A percentile compares a stretch with the other conserved stretches of the same genome.
These are phyloP conservation scores for Pichia pseudocactophila DNA, from an alignment of 805 yeast species.

Conservation along the genomic window DNA sequence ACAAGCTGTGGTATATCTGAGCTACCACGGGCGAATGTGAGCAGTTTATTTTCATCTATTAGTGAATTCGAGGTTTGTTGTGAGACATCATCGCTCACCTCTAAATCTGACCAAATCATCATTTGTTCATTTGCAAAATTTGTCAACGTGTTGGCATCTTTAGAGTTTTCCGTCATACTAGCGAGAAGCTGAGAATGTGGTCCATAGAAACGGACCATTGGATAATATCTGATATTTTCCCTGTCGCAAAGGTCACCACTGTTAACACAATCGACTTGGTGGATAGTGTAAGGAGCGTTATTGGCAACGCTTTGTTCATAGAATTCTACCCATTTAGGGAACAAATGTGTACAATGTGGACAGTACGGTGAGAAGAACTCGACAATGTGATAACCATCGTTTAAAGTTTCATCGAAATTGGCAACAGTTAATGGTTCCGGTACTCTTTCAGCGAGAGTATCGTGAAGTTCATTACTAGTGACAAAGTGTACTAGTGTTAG, in stretches of 20 bases:
- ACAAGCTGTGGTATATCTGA: constrained; percentile 42
- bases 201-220: constrained; percentile 61
- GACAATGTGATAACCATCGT: constrained; percentile 57
- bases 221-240: constrained; percentile 59
- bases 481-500: background rate
- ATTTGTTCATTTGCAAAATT: constrained; percentile 47
- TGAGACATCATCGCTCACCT: constrained; percentile 18
- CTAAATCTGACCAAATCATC: constrained; percentile 30
- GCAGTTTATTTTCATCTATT: constrained; percentile 30
- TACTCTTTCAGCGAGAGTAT: constrained; percentile 13
- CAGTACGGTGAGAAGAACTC: constrained; percentile 92
- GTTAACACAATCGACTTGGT: constrained; percentile 78
- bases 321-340: constrained; percentile 75
- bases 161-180: constrained; percentile 34
- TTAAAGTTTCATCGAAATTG: constrained; percentile 42
- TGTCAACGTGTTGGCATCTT: constrained; percentile 41
- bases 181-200: constrained; percentile 36
- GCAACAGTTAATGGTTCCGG: constrained; percentile 45
- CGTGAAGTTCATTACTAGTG: constrained; percentile 4
- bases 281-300: constrained; percentile 13
- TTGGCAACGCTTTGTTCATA: constrained; percentile 35
- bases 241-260: constrained; percentile 77
- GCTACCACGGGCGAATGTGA: constrained; percentile 45
- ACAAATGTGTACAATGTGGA: constrained; percentile 66
- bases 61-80: constrained; percentile 3